A percentile compares a stretch with the other conserved stretches of the same genome.
Evolutionary conservation across 2,329 filamentous ascomycete genomes (phyloP).

Genomic region (Bipolaris sorokiniana): DNA sequence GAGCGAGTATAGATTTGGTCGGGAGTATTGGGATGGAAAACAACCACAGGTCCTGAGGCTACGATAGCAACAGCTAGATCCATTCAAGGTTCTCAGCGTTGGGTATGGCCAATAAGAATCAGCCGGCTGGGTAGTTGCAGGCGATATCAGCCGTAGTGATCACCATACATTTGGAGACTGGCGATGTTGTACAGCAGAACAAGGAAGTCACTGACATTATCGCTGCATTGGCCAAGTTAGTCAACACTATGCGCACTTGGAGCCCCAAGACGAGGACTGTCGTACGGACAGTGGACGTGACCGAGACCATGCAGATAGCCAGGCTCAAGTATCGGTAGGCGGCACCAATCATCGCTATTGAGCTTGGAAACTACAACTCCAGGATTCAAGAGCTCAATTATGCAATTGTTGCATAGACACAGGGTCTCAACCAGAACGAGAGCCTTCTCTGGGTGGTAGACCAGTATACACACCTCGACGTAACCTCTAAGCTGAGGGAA

Average conservation of each 20-base stretch:
- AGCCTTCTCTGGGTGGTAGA: slow-evolving; percentile 54
- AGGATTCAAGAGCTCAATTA: slow-evolving; percentile 50
- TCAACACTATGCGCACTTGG: slow-evolving; percentile 45
- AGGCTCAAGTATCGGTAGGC: slow-evolving; percentile 35
- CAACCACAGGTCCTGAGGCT: slow-evolving; percentile 48
- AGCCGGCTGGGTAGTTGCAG: slow-evolving; percentile 54
- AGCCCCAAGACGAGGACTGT: slow-evolving; percentile 55
- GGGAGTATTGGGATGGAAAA: slow-evolving; percentile 39
- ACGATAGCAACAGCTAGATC: slow-evolving; percentile 55
- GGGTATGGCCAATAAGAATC: slow-evolving; percentile 52
- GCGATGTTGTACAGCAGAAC: slow-evolving; percentile 51
- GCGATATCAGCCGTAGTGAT: slow-evolving; percentile 54
- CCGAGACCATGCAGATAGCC: not conserved
- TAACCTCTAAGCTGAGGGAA: slow-evolving; percentile 45
- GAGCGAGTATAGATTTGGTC: slow-evolving; percentile 50
- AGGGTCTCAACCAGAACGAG: slow-evolving; percentile 48
- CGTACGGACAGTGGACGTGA: slow-evolving; percentile 34
- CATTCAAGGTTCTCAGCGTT: slow-evolving; percentile 54
- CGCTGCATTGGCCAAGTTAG: slow-evolving; percentile 50
- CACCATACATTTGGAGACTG: slow-evolving; percentile 56
- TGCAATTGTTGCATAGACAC: slow-evolving; percentile 50
- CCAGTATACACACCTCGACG: slow-evolving; percentile 51
- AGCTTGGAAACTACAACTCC: slow-evolving; percentile 42
- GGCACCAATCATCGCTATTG: slow-evolving; percentile 52
- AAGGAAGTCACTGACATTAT: slow-evolving; percentile 49